Base-by-base conservation (phyloP, 345 rosid genomes). In the Passiflora organensis region DNA sequence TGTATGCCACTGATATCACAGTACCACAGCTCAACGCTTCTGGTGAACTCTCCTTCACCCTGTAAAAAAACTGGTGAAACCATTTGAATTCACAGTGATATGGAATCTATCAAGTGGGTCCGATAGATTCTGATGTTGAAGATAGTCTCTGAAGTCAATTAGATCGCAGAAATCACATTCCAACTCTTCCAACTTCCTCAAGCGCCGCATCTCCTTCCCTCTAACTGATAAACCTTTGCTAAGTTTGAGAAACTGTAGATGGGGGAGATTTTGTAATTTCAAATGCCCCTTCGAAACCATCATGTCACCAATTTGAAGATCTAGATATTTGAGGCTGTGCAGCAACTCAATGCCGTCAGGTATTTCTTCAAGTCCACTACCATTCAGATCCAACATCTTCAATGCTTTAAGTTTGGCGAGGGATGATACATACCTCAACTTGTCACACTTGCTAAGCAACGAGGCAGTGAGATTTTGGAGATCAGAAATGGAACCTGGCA, bases 341-440 rank as follows among this genome's bases (percentile, higher is more conserved):
- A 70, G 28, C n/a, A 19, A 28, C 16, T 55, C 63, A 58, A 70
- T 14, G 0, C 66, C 66, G 25, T 64, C 16, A 4, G 75, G 75
- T 0, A 55, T 13, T 43, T 53, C 23, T 20, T 14, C 52, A 13
- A 70, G 38, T 1, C 24, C 39, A 6, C 12, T 16, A 0, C 6
- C 1, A 1, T 5, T 0, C 6, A 64, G 59, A 38, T 70, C 66
- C 16, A 70, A 16, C 51, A 15, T 55, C 47, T 28, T 55, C 36
- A 59, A 17, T 42, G 13, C 8, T 23, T 10, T 10, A 47, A 64
- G 36, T 21, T 55, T 59, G 10, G 36, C 45, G 0, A 70, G 39
- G 2, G 53, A 70, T 1, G 70, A 70, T 14, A 65, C 28, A 22
- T 37, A 4, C 2, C 14, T 1, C 28, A 71, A 43, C 0, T 0